A percentile compares a stretch with the other conserved stretches of the same genome.
Evolutionary conservation across 2,329 filamentous ascomycete genomes (phyloP).

Genomic region (Aspergillus sp.): DNA sequence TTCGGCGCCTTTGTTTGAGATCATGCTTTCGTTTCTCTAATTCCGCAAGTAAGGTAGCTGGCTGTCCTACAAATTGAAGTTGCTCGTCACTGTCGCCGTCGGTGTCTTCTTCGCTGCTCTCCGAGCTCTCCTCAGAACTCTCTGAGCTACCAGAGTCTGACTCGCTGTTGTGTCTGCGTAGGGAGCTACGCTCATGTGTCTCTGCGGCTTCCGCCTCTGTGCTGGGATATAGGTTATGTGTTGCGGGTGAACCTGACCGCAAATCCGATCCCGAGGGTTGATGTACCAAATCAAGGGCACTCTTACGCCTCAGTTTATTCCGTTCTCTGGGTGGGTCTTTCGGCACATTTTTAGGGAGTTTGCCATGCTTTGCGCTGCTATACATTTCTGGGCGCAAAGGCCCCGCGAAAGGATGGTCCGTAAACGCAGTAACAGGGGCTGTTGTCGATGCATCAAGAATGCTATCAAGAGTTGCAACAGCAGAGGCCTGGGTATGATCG

Average conservation of each 20-base stretch:
- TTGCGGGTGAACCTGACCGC: constrained; percentile 12
- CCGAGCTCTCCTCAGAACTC: constrained; percentile 22
- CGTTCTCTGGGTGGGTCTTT: constrained; percentile 26
- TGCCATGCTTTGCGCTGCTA: constrained; percentile 46
- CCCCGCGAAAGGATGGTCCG: constrained; percentile 80
- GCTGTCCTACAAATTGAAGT: constrained; percentile 63
- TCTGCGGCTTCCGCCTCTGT: constrained; percentile 23
- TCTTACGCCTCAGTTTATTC: constrained; percentile 32
- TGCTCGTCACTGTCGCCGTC: constrained; percentile 43
- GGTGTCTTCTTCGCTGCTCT: constrained; percentile 14
- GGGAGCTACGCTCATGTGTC: constrained; percentile 20
- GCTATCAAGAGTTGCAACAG: constrained; percentile 83
- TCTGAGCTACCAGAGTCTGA: constrained; percentile 14
- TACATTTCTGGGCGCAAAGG: constrained; percentile 74
- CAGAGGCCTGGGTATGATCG: constrained; percentile 70
- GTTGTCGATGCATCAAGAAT: constrained; percentile 86
- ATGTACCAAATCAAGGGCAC: constrained; percentile 25
- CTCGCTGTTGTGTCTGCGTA: constrained; percentile 14
- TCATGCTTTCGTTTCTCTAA: constrained; percentile 88
- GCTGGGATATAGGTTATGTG: constrained; percentile 13
- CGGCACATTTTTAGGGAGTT: constrained; percentile 22
- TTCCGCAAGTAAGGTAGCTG: constrained; percentile 89
- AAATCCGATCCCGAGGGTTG: constrained; percentile 19
- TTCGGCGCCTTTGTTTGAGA: constrained; percentile 75
- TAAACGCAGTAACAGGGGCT: constrained; percentile 88